Evolutionary conservation across 768 basidiomycete species (phyloP).

Genomic region (Lactarius sp.): DNA sequence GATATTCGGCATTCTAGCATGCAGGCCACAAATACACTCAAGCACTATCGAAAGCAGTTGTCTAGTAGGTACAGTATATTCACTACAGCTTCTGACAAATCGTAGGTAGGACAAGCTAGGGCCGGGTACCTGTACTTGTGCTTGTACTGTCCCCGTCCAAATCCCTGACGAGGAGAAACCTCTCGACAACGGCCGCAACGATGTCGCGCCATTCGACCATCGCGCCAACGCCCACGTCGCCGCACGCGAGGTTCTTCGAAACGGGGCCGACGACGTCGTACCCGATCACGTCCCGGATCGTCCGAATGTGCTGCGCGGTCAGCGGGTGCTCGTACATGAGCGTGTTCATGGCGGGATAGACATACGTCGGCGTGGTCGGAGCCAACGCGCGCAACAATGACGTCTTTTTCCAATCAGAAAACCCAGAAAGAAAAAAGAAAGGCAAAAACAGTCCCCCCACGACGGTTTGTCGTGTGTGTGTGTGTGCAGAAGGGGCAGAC

Average conservation of each 20-base stretch:
- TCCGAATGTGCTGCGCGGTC: constrained; percentile 74
- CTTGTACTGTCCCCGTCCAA: not conserved
- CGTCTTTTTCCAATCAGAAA: constrained; percentile 39
- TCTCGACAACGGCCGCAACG: constrained; percentile 62
- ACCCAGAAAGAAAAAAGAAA: not conserved
- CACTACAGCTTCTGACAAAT: not conserved
- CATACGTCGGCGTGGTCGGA: constrained; percentile 78
- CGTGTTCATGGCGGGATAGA: constrained; percentile 99
- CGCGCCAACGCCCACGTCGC: constrained; percentile 89
- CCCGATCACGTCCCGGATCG: constrained; percentile 67
- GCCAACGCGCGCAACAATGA: constrained; percentile 81
- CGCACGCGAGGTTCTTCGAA: constrained; percentile 84
- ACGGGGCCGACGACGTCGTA: constrained; percentile 86
- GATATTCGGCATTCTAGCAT: not conserved
- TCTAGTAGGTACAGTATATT: not conserved
- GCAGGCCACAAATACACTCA: not conserved
- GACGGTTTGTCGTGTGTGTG: too few species aligned
- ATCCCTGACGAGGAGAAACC: constrained; percentile 34
- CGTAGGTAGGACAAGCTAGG: not conserved
- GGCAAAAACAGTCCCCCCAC: too few species aligned
- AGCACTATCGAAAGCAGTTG: not conserved
- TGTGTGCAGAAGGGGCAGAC: too few species aligned
- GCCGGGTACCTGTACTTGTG: not conserved
- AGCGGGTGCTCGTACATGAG: constrained; percentile 95
- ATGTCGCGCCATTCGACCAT: constrained; percentile 98